phyloP scores from a whole-genome alignment of 2,329 filamentous ascomycete genomes.

The Cytospora mali region DNA sequence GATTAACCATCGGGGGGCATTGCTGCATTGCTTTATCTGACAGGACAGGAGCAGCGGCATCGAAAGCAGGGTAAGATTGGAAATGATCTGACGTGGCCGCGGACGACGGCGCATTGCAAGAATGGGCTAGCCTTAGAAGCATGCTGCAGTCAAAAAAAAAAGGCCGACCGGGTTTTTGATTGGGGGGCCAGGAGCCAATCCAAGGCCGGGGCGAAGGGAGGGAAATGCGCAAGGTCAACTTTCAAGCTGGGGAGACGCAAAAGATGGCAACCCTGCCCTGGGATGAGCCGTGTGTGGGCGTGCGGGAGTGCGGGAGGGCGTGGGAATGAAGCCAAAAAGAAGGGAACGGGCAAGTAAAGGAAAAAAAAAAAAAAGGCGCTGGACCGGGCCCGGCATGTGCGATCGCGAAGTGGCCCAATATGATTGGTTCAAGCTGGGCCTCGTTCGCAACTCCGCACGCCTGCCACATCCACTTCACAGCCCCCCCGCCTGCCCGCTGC shows the following conservation, averaged over 20 bases:
- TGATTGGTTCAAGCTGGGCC: background rate
- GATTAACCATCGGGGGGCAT: background rate
- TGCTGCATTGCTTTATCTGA: background rate
- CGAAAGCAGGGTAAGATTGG: background rate
- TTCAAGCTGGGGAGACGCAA: background rate
- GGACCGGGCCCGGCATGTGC: background rate
- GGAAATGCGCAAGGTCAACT: background rate
- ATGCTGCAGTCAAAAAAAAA: conserved; percentile 5
- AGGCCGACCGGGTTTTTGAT: conserved; percentile 6
- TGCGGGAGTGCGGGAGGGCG: background rate
- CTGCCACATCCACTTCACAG: conserved; percentile 10
- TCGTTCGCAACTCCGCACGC: background rate
- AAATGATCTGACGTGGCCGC: conserved; percentile 17
- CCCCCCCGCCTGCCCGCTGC: conserved; percentile 1
- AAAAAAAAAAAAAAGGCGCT: background rate
- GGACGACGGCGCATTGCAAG: background rate
- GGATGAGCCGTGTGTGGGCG: background rate
- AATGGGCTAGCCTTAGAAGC: conserved; percentile 1
- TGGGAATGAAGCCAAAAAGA: background rate
- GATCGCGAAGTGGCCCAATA: background rate
- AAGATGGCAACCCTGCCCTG: background rate
- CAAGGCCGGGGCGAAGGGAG: background rate
- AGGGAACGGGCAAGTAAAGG: background rate
- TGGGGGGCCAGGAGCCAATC: conserved; percentile 9
- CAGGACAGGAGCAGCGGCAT: background rate